A percentile compares a stretch with the other conserved stretches of the same genome.
These are phyloP conservation scores for Malassezia pachydermatis DNA, from an alignment of 1,284 basidiomycete species.

Conservation along the genomic window DNA sequence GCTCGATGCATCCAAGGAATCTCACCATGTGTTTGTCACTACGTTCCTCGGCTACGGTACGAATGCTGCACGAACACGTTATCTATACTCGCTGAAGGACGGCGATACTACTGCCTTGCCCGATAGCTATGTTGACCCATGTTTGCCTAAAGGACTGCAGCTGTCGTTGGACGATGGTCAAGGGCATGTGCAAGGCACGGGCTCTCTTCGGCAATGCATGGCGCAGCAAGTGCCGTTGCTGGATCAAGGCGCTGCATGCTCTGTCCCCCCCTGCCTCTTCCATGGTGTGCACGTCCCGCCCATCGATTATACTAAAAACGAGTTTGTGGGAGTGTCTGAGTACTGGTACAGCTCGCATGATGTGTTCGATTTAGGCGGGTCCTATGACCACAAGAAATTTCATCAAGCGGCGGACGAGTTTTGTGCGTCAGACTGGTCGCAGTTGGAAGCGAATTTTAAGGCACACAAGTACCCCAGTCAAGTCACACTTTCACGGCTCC, in stretches of 20 bases:
- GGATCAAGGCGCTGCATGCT: conserved; percentile 74
- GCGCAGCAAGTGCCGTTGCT: conserved; percentile 64
- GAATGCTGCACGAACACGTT: conserved; percentile 85
- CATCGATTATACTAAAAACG: conserved; percentile 71
- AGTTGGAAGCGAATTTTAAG: conserved; percentile 57
- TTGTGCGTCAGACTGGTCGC: conserved; percentile 69
- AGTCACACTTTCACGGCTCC: conserved; percentile 70
- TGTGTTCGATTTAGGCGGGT: conserved; percentile 82
- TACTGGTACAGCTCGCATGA: conserved; percentile 99
- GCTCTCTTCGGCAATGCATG: conserved; percentile 79
- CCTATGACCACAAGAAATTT: conserved; percentile 91
- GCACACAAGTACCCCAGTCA: conserved; percentile 23
- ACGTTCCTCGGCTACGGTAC: conserved; percentile 98
- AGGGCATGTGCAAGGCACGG: conserved; percentile 57
- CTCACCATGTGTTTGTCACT: conserved; percentile 89
- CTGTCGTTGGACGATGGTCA: neutral
- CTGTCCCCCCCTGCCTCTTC: conserved; percentile 81
- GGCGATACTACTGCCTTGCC: conserved; percentile 14
- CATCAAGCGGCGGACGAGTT: conserved; percentile 81
- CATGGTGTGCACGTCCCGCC: conserved; percentile 78
- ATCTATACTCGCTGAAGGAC: conserved; percentile 54
- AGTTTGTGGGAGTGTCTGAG: conserved; percentile 94
- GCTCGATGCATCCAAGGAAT: conserved; percentile 72
- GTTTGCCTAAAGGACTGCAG: conserved; percentile 68
- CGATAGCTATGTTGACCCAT: conserved; percentile 59